Percentiles rank a stretch among this genome's conserved stretches.
These are phyloP conservation scores for Dictyostelium gargantuum DNA, from an alignment of 208 protist genomes.

Conservation along the genomic window DNA sequence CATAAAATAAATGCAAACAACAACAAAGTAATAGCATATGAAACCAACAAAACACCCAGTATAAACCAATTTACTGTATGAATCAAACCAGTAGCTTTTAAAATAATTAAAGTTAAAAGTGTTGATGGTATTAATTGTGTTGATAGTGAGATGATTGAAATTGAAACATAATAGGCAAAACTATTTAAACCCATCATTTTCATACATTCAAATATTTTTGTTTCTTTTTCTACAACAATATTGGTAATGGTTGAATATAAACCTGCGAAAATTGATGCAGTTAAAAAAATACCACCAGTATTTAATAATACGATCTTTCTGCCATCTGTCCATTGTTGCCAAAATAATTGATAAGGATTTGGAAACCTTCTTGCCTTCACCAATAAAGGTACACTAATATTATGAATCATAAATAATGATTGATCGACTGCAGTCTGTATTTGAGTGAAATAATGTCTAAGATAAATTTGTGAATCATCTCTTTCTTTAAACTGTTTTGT, in stretches of 20 bases:
- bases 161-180: slow-evolving; percentile 65
- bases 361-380: not conserved
- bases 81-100: slow-evolving; percentile 7
- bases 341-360: not conserved
- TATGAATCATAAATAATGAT: not conserved
- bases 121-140: not conserved
- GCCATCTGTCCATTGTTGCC: not conserved
- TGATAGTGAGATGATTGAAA: slow-evolving; percentile 60
- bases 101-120: slow-evolving; percentile 17
- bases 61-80: slow-evolving; percentile 64
- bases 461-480: not conserved
- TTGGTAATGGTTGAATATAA: not conserved
- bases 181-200: slow-evolving; percentile 76
- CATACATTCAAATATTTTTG: not conserved
- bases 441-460: not conserved
- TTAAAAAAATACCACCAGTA: not conserved
- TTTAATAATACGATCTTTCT: not conserved
- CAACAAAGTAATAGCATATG: slow-evolving; percentile 75
- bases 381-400: not conserved
- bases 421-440: not conserved
- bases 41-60: slow-evolving; percentile 22
- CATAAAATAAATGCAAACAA: slow-evolving; percentile 60
- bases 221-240: slow-evolving; percentile 22
- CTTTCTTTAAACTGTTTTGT: not conserved
- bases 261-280: not conserved